Base-by-base conservation (phyloP, 768 basidiomycete genomes). In the Rhodosporidiobolus sp. region DNA sequence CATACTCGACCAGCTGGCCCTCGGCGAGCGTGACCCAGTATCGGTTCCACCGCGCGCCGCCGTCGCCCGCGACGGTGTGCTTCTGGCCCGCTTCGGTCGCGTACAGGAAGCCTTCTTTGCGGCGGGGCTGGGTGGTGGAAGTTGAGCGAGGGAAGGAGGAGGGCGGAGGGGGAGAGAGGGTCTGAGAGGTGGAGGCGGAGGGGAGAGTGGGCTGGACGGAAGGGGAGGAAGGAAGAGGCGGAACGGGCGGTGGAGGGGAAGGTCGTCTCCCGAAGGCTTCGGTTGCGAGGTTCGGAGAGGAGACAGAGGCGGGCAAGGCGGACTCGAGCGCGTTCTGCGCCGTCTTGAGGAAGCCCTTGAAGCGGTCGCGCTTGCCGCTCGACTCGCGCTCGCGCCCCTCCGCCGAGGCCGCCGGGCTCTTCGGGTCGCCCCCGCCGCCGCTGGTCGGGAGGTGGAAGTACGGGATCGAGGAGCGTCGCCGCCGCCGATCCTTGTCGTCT, bases 1-100 rank as follows among this genome's bases (percentile, higher is more conserved):
- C 72, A 48, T 76, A 77, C 50, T 77, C 77, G 70, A 66, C 54
- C 6, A 77, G 72, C 49, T 69, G 74, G 4, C 74, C 77, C 34
- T 73, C 77, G 30, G 63, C 38, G 1, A 77, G 64, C 6, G 69
- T 66, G 49, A 72, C 65, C 76, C 76, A 77, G 54, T 58, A 67
- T 14, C 68, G 65, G 22, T 53, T 32, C 70, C 72, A 78, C 5
- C 52, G 60, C 10, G 54, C 62, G 24, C 75, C 75, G 45, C 63
- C 57, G 55, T 76, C 75, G 6, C 70, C 72, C 16, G 67, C 26
- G 0, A n/a, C 46, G 63, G 73, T 71, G 32, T 76, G 74, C 34
- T 68, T 70, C 54, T 70, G 70, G 0, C 69, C 66, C 30, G 56
- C 45, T 34, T 70, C 53, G 28, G 67, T 74, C 22, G 73, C 75